These are phyloP conservation scores for Xerocomus alliaceus DNA, from an alignment of 1,284 basidiomycete species.

Conservation along the genomic window DNA sequence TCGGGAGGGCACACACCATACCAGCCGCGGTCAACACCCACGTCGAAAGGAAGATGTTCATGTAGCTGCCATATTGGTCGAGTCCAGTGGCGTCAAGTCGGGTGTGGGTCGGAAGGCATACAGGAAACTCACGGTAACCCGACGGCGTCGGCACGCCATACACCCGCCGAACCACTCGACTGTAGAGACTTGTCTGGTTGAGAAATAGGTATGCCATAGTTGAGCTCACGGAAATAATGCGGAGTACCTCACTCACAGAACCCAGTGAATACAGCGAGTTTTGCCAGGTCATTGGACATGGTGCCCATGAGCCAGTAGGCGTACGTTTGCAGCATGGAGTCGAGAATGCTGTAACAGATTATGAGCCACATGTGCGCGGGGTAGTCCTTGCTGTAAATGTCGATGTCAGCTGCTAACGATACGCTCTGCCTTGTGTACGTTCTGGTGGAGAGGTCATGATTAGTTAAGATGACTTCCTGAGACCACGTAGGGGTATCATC, in stretches of 20 bases:
- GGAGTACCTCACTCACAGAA: slow-evolving; percentile 43
- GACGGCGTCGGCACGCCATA: slow-evolving; percentile 47
- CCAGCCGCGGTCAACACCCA: slow-evolving; percentile 42
- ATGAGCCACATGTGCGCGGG: slow-evolving; percentile 52
- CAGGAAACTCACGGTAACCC: slow-evolving; percentile 29
- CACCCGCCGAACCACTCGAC: slow-evolving; percentile 45
- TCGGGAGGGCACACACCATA: slow-evolving; percentile 44
- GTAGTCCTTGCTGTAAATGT: slow-evolving; percentile 23
- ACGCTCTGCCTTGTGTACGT: no score
- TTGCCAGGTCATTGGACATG: slow-evolving; percentile 42
- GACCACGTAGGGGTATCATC: no score
- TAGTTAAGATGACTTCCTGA: no score
- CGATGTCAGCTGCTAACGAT: no score
- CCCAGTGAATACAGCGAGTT: slow-evolving; percentile 41
- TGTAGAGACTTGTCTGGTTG: slow-evolving; percentile 46
- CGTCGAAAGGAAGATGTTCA: slow-evolving; percentile 47
- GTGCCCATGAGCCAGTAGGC: slow-evolving; percentile 57
- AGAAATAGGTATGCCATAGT: no score
- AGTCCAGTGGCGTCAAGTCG: no score
- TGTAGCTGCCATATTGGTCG: slow-evolving; percentile 31
- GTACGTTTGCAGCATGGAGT: slow-evolving; percentile 67
- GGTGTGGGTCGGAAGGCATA: neutral
- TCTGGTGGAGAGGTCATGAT: no score
- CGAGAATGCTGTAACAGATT: slow-evolving; percentile 52
- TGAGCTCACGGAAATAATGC: no score